Evolutionary conservation across 179 eudicot species (phyloP).

Genomic region (Silene vulgaris): DNA sequence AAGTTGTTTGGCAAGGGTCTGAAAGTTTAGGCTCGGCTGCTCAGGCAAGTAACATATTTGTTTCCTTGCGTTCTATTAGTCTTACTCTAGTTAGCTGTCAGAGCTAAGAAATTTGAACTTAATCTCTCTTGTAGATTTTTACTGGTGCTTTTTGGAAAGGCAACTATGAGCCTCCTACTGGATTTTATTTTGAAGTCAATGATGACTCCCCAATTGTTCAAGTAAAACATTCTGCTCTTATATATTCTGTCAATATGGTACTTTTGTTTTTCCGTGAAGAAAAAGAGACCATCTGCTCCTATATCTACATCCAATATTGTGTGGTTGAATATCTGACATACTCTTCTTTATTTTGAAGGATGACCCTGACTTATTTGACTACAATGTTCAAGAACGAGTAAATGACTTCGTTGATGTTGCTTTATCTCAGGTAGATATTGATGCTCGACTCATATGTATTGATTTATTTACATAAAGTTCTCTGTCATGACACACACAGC

Average conservation of each 20-base stretch:
- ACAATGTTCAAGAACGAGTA: slow-evolving; percentile 86
- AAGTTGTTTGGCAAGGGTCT: slow-evolving; percentile 88
- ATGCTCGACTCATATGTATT: slow-evolving; percentile 20
- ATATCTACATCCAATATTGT: neutral
- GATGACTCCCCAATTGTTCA: slow-evolving; percentile 75
- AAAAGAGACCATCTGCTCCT: neutral
- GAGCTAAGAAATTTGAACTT: slow-evolving; percentile 5
- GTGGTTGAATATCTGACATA: slow-evolving; percentile 12
- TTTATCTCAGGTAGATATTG: slow-evolving; percentile 56
- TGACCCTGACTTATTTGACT: slow-evolving; percentile 72
- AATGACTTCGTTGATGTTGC: slow-evolving; percentile 88
- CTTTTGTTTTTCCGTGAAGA: neutral
- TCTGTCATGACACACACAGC: neutral
- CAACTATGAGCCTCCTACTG: slow-evolving; percentile 83
- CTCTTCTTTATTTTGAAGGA: slow-evolving; percentile 53
- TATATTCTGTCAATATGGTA: neutral
- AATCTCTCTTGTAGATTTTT: slow-evolving; percentile 56
- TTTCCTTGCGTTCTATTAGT: slow-evolving; percentile 12
- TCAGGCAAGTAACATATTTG: slow-evolving; percentile 41
- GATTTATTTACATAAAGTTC: neutral
- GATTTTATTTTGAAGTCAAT: slow-evolving; percentile 80
- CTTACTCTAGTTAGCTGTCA: neutral
- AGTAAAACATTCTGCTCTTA: slow-evolving; percentile 35
- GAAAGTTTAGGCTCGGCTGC: slow-evolving; percentile 68
- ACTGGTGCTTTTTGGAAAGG: slow-evolving; percentile 77